These are phyloP conservation scores for Cyberlindnera bimundalis DNA, from an alignment of 805 yeast genomes.

Conservation along the genomic window DNA sequence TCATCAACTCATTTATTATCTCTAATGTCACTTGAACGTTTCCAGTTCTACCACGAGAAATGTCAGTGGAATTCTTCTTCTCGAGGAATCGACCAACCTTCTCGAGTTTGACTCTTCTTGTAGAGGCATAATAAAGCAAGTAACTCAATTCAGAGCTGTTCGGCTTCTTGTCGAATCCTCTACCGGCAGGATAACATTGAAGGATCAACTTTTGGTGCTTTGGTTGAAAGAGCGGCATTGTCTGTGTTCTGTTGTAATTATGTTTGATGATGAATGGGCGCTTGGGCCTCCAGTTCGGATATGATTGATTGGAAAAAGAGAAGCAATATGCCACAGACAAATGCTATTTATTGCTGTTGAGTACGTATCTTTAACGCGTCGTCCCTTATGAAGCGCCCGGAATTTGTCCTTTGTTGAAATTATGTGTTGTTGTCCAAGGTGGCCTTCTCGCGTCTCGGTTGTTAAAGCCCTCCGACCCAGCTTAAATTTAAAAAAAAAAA, in stretches of 20 bases:
- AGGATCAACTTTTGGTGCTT: slow-evolving; percentile 88
- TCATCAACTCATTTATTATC: slow-evolving; percentile 65
- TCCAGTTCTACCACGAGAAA: slow-evolving; percentile 61
- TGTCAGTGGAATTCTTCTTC: slow-evolving; percentile 59
- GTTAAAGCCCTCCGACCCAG: too few relatives aligned
- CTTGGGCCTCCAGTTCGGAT: neutral
- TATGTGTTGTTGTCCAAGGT: too few relatives aligned
- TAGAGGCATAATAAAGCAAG: slow-evolving; percentile 82
- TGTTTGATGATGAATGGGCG: neutral
- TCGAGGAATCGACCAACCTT: slow-evolving; percentile 74
- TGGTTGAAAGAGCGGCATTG: slow-evolving; percentile 48
- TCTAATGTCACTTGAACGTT: slow-evolving; percentile 79
- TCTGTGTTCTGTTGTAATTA: too few relatives aligned
- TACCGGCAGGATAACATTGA: slow-evolving; percentile 92
- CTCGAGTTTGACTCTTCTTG: slow-evolving; percentile 83
- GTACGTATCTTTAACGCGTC: neutral
- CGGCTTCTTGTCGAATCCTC: slow-evolving; percentile 82
- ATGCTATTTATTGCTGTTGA: neutral
- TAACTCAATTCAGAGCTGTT: slow-evolving; percentile 89
- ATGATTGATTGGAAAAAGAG: neutral
- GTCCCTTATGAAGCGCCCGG: neutral
- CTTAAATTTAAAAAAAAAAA: neutral
- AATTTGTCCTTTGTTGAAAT: neutral
- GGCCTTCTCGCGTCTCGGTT: too few relatives aligned
- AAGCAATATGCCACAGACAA: neutral